Evolutionary conservation across 345 rosid genomes (phyloP), one percentile per base, ranked within the genome.

Genomic region (Triadica sebifera): DNA sequence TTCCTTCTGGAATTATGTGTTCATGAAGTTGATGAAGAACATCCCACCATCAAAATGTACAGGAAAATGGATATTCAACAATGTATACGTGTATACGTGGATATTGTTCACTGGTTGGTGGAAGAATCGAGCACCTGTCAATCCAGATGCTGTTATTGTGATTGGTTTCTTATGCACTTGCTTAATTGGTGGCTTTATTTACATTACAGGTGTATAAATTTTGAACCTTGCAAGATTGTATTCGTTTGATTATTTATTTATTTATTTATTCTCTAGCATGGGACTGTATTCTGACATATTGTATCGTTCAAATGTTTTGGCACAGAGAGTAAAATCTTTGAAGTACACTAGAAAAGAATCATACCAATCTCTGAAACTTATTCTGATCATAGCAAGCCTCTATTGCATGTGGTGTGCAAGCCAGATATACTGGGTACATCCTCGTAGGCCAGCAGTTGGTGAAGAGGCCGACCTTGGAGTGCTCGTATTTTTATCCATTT

Each of bases 391-490:
- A 34, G 89, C 82, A 11, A 81, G 62, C 80, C 72, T 86, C 37
- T 90, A 86, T 60, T 81, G 88, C 77, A 29, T 84, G 59, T 89
- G 94, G 94, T 86, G 94, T 80, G 87, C 82, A 2, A 85, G 87
- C 81, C 91, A 87, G 78, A 85, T 84, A 78, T 88, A 84, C 72
- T 84, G 83, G 89, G 82, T 82, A 47, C 77, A 74, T 71, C 90
- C 90, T 76, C 88, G 84, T 43, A 82, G 81, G 71, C 80, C 94
- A n/a, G 89, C 91, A 15, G 88, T 85, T 19, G 94, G 94, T 1
- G 91, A 90, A 83, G 91, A 88, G 84, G 91, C 94, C 67, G 91
- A 90, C 83, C 91, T 88, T 43, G 90, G 94, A 61, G 85, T 90
- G 65, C 77, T 86, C 22, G 65, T 88, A 61, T 88, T 86, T 75